Evolutionary conservation across 345 rosid genomes (phyloP), one percentile per base, ranked within the genome.

Genomic region (Lagerstroemia speciosa): DNA sequence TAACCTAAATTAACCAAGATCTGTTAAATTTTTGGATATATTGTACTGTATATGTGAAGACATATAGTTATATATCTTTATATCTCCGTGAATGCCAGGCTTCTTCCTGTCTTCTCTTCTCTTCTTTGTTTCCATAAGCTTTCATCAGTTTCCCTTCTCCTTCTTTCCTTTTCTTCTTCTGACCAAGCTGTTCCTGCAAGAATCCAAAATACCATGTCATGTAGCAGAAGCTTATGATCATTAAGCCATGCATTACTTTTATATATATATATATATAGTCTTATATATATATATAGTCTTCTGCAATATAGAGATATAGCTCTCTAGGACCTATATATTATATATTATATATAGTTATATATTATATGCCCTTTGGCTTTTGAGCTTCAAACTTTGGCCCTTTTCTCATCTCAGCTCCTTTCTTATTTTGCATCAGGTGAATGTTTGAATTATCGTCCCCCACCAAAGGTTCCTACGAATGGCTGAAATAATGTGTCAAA

Each of bases 351-450:
- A n/a, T n/a, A n/a, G n/a, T n/a, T n/a, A n/a, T n/a, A n/a, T n/a
- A n/a, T n/a, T n/a, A 32, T 62, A 60, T 11, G 11, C 8, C 27
- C 67, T 64, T n/a, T 53, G 24, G 62, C 41, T 68, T 64, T 31
- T 65, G 58, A 69, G 36, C 58, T 48, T 69, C 67, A 48, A 27
- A 48, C 69, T 70, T 66, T 40, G 24, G 50, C 70, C 57, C 58
- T 66, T 31, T 43, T 48, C 14, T 31, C 65, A 46, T 52, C 53
- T 43, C 50, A 27, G 32, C 34, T 27, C 62, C 63, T 29, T 58
- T 58, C 63, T 58, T 30, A 2, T 27, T 30, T 10, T 58, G 32
- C 20, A 1, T 33, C 67, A 38, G 27, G 31, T 34, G 46, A n/a
- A 63, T 34, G 8, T 33, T 63, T 9, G 20, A 33, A 63, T 12